Conservation (phyloP, 257 asterid genomes). For the Primulina eburnea region DNA sequence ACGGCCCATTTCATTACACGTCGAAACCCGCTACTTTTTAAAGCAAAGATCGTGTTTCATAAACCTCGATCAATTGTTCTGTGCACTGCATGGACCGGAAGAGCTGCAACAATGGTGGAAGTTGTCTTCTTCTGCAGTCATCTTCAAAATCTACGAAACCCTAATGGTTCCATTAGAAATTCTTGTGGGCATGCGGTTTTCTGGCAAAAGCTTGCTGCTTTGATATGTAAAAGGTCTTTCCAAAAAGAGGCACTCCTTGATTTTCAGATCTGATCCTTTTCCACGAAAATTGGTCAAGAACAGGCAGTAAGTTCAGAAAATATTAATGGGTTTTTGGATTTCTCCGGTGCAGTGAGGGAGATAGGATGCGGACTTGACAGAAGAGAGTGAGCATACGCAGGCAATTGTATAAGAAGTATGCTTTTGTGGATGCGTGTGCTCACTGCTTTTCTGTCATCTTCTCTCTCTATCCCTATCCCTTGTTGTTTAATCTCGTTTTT, state of each 20-base stretch:
- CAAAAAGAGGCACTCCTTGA: slow-evolving; percentile 21
- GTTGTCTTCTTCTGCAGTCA: not conserved
- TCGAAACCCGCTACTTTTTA: not conserved
- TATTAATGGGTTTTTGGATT: not conserved
- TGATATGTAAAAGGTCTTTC: not conserved
- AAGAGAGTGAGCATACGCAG: slow-evolving; percentile 45
- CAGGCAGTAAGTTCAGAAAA: not conserved
- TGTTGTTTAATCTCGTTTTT: not conserved
- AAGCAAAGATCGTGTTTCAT: not conserved
- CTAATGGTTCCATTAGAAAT: not conserved
- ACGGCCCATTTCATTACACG: not conserved
- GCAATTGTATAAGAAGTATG: slow-evolving; percentile 26
- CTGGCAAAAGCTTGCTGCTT: not conserved
- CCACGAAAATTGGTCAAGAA: not conserved
- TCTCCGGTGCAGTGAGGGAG: not conserved
- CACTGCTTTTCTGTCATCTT: slow-evolving; percentile 37
- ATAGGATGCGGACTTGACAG: slow-evolving; percentile 33
- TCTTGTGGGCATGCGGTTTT: not conserved
- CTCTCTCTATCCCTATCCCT: not conserved
- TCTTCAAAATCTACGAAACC: slow-evolving; percentile 16
- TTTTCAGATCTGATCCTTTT: slow-evolving; percentile 34
- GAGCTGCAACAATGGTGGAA: not conserved
- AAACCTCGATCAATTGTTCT: slow-evolving; percentile 14
- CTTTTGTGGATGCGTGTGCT: slow-evolving; percentile 31
- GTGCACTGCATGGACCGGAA: slow-evolving; percentile 15